Percentiles rank a stretch among this genome's conserved stretches.
These are phyloP conservation scores for Eucalyptus cladocalyx DNA, from an alignment of 345 rosid species.

Conservation along the genomic window DNA sequence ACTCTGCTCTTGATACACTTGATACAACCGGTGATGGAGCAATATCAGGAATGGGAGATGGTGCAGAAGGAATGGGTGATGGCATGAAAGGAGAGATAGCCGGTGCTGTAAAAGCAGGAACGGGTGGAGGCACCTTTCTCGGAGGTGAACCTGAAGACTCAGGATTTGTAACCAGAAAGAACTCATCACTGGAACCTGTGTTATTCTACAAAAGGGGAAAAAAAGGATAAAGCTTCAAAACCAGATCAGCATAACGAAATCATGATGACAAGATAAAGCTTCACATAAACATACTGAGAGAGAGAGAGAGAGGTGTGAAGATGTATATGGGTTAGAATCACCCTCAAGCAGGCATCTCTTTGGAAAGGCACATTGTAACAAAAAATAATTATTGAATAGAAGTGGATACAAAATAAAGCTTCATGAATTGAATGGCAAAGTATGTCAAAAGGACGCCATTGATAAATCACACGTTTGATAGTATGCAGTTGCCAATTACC, in stretches of 20 bases:
- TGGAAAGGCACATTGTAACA: not conserved
- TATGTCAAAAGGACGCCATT: not conserved
- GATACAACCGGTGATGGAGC: constrained; percentile 38
- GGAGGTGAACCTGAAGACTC: constrained; percentile 95
- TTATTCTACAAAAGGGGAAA: constrained; percentile 39
- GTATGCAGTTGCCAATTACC: not conserved
- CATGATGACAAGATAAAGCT: not conserved
- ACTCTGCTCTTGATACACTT: constrained; percentile 46
- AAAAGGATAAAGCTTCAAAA: not conserved
- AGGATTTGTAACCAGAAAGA: constrained; percentile 76
- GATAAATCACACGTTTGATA: not conserved
- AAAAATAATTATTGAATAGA: not conserved
- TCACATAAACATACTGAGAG: not conserved
- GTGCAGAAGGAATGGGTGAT: constrained; percentile 21
- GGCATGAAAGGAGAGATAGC: constrained; percentile 5
- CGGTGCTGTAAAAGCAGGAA: constrained; percentile 24
- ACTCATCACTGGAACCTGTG: constrained; percentile 62
- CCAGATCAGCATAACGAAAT: not conserved
- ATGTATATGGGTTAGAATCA: not conserved
- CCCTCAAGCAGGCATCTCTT: not conserved
- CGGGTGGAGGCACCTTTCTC: constrained; percentile 70
- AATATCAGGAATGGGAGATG: constrained; percentile 20
- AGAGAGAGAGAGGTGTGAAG: not conserved
- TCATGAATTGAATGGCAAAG: not conserved
- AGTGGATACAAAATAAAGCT: not conserved